phyloP scores from a whole-genome alignment of 2,329 filamentous ascomycete species.

The Pestalotiopsis sp. region DNA sequence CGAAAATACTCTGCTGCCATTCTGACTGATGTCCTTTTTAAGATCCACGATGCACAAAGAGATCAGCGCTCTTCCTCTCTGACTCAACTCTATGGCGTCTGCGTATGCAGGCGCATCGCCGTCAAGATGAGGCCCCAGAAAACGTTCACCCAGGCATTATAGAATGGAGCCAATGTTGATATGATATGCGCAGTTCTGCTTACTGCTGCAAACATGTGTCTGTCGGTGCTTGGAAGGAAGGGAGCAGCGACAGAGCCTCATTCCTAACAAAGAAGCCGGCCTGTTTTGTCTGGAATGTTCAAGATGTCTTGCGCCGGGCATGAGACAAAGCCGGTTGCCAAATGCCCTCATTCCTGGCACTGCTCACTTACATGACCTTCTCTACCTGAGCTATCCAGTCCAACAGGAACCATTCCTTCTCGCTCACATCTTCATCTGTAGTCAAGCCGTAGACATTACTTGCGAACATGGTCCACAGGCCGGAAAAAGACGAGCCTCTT shows the following conservation, averaged over 20 bases:
- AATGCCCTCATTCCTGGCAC: neutral
- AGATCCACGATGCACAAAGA: no score
- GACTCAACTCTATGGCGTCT: no score
- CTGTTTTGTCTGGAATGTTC: slow-evolving; percentile 10
- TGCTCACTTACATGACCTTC: neutral
- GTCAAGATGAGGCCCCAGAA: no score
- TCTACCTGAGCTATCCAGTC: neutral
- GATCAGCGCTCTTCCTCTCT: no score
- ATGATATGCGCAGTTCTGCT: no score
- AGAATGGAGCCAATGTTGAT: no score
- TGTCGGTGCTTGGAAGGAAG: neutral
- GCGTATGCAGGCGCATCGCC: no score
- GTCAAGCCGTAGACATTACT: neutral
- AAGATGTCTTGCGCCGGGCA: neutral
- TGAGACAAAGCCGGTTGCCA: neutral
- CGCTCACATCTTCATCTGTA: neutral
- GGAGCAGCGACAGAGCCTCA: neutral
- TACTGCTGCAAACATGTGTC: neutral
- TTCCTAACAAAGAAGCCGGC: neutral
- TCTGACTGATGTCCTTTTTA: no score
- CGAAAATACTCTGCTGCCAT: no score
- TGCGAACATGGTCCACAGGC: neutral
- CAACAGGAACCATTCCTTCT: neutral
- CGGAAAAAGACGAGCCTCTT: neutral
- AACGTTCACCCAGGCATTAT: no score